Base-by-base conservation (phyloP, 2,329 filamentous ascomycete genomes). In the Pseudofabraea citricarpa region DNA sequence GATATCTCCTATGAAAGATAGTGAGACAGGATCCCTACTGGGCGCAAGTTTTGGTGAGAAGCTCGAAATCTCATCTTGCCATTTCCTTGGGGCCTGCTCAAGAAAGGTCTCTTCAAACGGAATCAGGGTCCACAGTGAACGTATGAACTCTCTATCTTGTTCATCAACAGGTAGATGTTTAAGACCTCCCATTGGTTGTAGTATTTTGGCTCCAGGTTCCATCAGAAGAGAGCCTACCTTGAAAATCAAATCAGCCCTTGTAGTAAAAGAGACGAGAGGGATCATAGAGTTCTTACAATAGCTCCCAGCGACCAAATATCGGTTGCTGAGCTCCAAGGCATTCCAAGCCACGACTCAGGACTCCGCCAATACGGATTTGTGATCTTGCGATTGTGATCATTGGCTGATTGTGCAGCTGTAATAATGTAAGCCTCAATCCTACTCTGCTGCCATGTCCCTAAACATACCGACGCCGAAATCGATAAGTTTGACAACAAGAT, bases 221-320 rank as follows among this genome's bases (percentile, higher is more conserved):
- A 44, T 47, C 21, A 47, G 41, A 15, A 44, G 41, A 32, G 45
- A 47, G 21, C 45, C 45, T 22, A 47, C 35, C 45, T 47, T 15
- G 21, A 27, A 22, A 21, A 36, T 20, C 21, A 21, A 42, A 37
- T 35, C 39, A 36, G 41, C 12, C 10, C 23, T 18, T 16, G 35
- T 23, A 41, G 23, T 2, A 41, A 37, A 37, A 41, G 32, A 45
- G 43, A 27, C 13, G 24, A 8, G 13, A 8, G 40, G 26, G n/a
- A 15, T 38, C 15, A 18, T 33, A 15, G 6, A 35, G 10, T 37
- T 35, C 45, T 44, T 47, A 47, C 45, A 39, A 47, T 22, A 26
- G 45, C 41, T 13, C 40, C 45, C 33, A 44, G 44, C 16, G 45
- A 47, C 45, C 41, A 47, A 22, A 44, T 42, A 31, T 44, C 45